Evolutionary conservation across 805 yeast species (phyloP).

Genomic region (Wickerhamomyces sydowiorum): DNA sequence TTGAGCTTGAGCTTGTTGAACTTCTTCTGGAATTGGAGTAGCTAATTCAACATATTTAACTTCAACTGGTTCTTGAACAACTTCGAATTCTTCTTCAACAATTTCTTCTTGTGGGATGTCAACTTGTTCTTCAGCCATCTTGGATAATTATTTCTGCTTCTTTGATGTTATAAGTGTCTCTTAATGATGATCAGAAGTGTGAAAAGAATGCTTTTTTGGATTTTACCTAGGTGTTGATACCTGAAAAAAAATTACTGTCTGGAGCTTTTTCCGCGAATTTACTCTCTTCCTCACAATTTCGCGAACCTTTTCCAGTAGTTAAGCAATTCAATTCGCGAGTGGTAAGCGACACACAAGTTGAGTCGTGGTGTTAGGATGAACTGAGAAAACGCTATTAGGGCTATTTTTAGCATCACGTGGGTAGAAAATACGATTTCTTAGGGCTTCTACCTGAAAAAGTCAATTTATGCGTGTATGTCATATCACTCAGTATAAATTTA

Average conservation of each 20-base stretch:
- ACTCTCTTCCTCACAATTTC: too few relatives aligned
- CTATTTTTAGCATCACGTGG: too few relatives aligned
- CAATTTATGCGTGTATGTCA: too few relatives aligned
- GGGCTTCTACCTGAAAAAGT: too few relatives aligned
- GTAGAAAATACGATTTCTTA: too few relatives aligned
- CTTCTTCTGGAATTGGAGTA: slow-evolving; percentile 94
- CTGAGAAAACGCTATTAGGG: too few relatives aligned
- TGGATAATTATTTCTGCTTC: slow-evolving; percentile 23
- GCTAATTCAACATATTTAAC: slow-evolving; percentile 81
- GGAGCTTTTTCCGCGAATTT: background rate
- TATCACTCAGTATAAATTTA: too few relatives aligned
- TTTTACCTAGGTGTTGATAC: background rate
- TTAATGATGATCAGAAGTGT: background rate
- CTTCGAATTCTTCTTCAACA: slow-evolving; percentile 55
- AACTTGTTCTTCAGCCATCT: slow-evolving; percentile 75
- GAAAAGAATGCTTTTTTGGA: background rate
- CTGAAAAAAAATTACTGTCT: background rate
- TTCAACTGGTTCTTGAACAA: slow-evolving; percentile 80
- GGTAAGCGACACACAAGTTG: too few relatives aligned
- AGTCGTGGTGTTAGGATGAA: too few relatives aligned
- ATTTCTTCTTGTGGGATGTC: slow-evolving; percentile 40
- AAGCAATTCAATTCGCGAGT: too few relatives aligned
- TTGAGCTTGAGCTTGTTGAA: slow-evolving; percentile 93
- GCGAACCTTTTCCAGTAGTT: too few relatives aligned
- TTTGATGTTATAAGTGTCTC: background rate